These are phyloP conservation scores for Polymyxa betae DNA, from an alignment of 208 protist genomes.

Conservation along the genomic window DNA sequence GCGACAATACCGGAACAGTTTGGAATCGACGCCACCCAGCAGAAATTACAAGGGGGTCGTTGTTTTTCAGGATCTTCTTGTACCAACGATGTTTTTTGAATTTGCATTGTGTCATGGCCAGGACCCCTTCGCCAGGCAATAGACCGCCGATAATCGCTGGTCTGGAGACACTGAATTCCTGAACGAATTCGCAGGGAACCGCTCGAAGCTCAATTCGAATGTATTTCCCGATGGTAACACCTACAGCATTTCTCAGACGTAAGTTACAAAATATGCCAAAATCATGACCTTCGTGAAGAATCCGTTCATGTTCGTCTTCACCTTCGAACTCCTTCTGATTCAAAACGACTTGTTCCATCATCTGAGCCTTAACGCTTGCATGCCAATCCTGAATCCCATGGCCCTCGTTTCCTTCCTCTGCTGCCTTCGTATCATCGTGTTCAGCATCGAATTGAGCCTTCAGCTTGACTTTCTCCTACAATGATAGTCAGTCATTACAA, in stretches of 20 bases:
- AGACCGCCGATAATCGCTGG: constrained; percentile 79
- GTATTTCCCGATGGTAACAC: constrained; percentile 83
- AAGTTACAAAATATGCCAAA: neutral
- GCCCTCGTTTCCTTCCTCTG: neutral
- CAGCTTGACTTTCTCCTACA: neutral
- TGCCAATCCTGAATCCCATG: constrained; percentile 49
- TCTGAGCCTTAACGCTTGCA: neutral
- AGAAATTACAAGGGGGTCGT: constrained; percentile 96
- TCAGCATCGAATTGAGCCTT: constrained; percentile 59
- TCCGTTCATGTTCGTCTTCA: constrained; percentile 17
- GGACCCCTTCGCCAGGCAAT: constrained; percentile 87
- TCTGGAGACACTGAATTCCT: constrained; percentile 60
- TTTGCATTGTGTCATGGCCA: constrained; percentile 86
- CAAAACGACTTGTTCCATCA: neutral
- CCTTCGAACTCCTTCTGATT: constrained; percentile 13
- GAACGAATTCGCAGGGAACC: constrained; percentile 92
- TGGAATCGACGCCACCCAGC: constrained; percentile 99
- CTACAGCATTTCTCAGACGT: neutral
- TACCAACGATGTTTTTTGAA: constrained; percentile 98
- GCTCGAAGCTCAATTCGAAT: constrained; percentile 89
- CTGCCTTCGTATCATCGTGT: neutral
- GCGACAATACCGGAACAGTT: constrained; percentile 74
- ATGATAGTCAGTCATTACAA: constrained; percentile 14
- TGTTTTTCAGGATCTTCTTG: constrained; percentile 92
- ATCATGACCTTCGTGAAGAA: constrained; percentile 9